Evolutionary conservation across 2,329 filamentous ascomycete genomes (phyloP), one percentile per base, ranked within the genome.

Genomic region (Sporothrix pseudoabietina): DNA sequence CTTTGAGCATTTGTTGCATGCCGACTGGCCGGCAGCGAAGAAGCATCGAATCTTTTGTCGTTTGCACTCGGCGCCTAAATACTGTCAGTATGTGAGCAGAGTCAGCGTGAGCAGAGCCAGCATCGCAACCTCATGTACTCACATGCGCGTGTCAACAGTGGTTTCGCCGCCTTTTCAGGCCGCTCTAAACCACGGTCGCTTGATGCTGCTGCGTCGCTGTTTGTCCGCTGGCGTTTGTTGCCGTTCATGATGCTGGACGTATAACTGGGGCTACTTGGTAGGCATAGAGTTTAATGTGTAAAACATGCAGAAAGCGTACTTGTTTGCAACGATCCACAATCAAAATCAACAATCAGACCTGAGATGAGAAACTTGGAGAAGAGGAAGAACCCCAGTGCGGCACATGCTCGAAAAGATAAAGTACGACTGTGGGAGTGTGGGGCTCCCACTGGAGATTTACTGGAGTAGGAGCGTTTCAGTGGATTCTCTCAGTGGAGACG

Each of bases 1-100:
- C 26, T 57, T 57, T 10, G 55, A 57, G 55, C 55, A 57, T 30
- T 57, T 57, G 55, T 57, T 57, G 26, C 55, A 57, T 19, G 55
- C 26, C 26, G 55, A 30, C 55, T 57, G 55, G 10, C 55, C 55
- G 26, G 55, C 55, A 3, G 55, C 55, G 16, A 57, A 57, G 55
- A 57, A 57, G 55, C 55, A 57, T 6, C 55, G 55, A 14, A 57
- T 57, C 26, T 57, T 57, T 32, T 57, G 55, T 32, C 55, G 55
- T 16, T 57, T 57, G 55, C 55, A 57, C 55, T 57, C 55, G 26
- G 55, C 55, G 49, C 49, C 49, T 54, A 1, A n/a, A 9, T 3
- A 22, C 8, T n/a, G 49, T 54, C 16, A n/a, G 49, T 54, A 54
- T 6, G 22, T 22, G 49, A 9, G 1, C 49, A 7, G 5, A 9